Evolutionary conservation across 148 eudicot species (phyloP), one percentile per base, ranked within the genome.

Genomic region (Fagopyrum homotropicum): DNA sequence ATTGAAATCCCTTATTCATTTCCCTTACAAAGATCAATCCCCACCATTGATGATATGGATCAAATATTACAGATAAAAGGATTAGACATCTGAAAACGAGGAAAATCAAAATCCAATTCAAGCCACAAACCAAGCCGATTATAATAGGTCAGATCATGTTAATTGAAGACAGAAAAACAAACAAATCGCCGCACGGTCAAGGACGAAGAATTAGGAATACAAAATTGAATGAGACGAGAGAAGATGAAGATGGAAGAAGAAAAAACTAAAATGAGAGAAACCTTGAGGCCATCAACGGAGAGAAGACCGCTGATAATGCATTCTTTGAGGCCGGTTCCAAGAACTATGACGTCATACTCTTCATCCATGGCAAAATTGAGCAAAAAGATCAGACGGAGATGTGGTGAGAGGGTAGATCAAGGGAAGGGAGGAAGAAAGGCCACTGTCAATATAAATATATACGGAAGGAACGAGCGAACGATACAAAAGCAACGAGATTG

Each of bases 271-370:
- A 45, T 3, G 51, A 45, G 73, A 12, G 35, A 64, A 59, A 87
- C 89, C 89, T 87, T 87, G 75, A 87, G 89, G 76, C 89, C 84
- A 77, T 81, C 84, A 76, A 86, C 89, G 26, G 89, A 86, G 79
- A 86, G 87, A 43, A 86, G 86, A 75, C 89, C 89, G 69, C 87
- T 84, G 81, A 87, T 87, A 66, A 84, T 87, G 78, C 89, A 87
- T 81, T 87, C 89, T 60, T 86, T 86, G 77, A 86, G 89, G 26
- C 89, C 89, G 9, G 89, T 86, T 4, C 89, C 89, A 2, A 86
- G 75, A 35, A 86, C 89, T 60, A 86, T 81, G 50, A 86, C 87
- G 48, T 86, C 89, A 60, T 86, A 86, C 57, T 86, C 87, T 80
- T 85, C 87, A 85, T 85, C 87, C 87, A 85, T 85, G 76, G 77